phyloP scores from a whole-genome alignment of 371 early-diverging fungal genomes.

The Mortierella sp. region DNA sequence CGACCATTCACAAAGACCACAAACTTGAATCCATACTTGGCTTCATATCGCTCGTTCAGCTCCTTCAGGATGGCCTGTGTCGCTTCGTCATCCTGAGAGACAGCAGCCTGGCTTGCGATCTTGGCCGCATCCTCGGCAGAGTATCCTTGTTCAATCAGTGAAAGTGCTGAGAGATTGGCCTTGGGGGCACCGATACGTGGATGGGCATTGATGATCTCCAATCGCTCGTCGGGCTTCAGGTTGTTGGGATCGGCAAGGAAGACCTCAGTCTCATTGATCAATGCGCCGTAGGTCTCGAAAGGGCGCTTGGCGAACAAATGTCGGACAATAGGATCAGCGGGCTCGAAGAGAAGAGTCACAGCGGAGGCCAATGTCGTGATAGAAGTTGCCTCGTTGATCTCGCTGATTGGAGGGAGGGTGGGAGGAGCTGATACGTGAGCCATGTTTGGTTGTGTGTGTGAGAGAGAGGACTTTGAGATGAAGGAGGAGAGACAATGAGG shows the following conservation, averaged over 20 bases:
- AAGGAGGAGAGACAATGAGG: not conserved
- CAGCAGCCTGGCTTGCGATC: slow-evolving; percentile 18
- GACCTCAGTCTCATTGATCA: slow-evolving; percentile 69
- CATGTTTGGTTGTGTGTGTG: slow-evolving; percentile 11
- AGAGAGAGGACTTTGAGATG: slow-evolving; percentile 1
- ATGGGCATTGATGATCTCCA: slow-evolving; percentile 86
- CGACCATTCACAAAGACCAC: slow-evolving; percentile 91
- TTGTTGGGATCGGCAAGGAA: slow-evolving; percentile 55
- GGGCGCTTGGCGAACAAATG: slow-evolving; percentile 76
- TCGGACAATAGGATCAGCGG: slow-evolving; percentile 84
- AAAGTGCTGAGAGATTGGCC: slow-evolving; percentile 74
- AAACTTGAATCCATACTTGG: slow-evolving; percentile 87
- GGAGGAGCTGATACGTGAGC: slow-evolving; percentile 46
- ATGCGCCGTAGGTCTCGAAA: slow-evolving; percentile 68
- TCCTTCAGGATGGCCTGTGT: slow-evolving; percentile 66
- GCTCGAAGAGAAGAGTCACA: slow-evolving; percentile 85
- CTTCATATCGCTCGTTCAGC: slow-evolving; percentile 82
- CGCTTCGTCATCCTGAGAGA: slow-evolving; percentile 56
- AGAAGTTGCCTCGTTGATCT: slow-evolving; percentile 65
- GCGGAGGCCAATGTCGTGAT: slow-evolving; percentile 64
- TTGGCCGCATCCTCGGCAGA: slow-evolving; percentile 35
- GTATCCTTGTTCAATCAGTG: slow-evolving; percentile 83
- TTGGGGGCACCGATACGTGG: slow-evolving; percentile 89
- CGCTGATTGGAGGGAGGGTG: slow-evolving; percentile 73
- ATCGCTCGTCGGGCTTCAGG: slow-evolving; percentile 67